Conservation (phyloP, 768 basidiomycete species). For the Suillus spraguei region DNA sequence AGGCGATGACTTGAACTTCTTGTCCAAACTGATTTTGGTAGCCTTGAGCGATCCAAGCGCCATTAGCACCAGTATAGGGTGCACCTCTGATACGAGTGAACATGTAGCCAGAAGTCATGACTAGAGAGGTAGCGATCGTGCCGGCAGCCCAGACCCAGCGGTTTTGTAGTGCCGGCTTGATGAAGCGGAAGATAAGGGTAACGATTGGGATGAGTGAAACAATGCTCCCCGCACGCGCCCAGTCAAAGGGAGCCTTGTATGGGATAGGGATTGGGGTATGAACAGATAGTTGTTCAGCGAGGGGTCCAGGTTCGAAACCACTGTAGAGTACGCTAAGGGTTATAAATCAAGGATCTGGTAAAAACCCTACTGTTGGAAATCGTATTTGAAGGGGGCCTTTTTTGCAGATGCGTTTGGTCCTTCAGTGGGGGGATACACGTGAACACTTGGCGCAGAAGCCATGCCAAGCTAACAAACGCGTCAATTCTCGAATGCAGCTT, state of each 20-base stretch:
- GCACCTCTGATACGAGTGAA: conserved; percentile 88
- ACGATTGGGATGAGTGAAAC: conserved; percentile 48
- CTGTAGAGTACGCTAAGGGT: conserved; percentile 42
- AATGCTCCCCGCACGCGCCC: conserved; percentile 55
- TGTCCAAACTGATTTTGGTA: conserved; percentile 92
- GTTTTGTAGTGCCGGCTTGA: conserved; percentile 64
- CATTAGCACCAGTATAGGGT: conserved; percentile 66
- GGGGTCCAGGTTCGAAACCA: conserved; percentile 77
- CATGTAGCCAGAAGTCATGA: conserved; percentile 96
- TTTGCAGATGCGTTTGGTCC: conserved; percentile 61
- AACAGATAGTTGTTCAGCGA: conserved; percentile 73
- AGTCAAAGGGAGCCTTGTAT: conserved; percentile 79
- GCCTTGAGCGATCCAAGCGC: conserved; percentile 84
- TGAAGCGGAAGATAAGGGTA: conserved; percentile 56
- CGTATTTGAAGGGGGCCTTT: conserved; percentile 63
- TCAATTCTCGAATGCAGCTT: conserved; percentile 15
- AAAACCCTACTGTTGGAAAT: conserved; percentile 69
- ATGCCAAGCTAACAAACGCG: conserved; percentile 66
- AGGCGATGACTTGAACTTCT: conserved; percentile 86
- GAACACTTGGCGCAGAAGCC: conserved; percentile 81
- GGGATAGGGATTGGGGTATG: conserved; percentile 83
- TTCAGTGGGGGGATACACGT: conserved; percentile 70
- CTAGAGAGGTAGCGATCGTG: conserved; percentile 61
- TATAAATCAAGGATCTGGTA: not conserved
- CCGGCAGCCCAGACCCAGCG: conserved; percentile 81